Conservation (phyloP, 148 eudicot species). For the Hydrangea macrophylla region DNA sequence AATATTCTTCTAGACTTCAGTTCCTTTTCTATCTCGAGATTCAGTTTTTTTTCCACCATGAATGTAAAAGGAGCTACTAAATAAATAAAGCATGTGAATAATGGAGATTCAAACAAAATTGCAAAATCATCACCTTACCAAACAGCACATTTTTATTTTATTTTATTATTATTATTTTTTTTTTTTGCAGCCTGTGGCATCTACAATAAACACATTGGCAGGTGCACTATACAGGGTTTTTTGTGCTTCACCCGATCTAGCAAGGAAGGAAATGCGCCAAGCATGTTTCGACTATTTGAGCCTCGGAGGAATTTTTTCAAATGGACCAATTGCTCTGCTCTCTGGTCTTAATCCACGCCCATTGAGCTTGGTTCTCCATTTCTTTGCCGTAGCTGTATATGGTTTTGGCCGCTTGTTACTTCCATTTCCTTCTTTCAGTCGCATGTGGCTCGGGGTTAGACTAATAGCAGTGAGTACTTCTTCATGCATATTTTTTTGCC, state of each 20-base stretch:
- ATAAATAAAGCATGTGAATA: neutral
- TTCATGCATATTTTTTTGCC: neutral
- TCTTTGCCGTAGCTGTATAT: neutral
- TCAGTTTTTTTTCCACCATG: too few relatives aligned
- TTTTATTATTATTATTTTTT: too few relatives aligned
- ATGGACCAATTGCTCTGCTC: conserved; percentile 4
- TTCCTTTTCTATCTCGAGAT: too few relatives aligned
- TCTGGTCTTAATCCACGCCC: conserved; percentile 11
- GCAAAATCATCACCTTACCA: too few relatives aligned
- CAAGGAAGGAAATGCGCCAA: conserved; percentile 7
- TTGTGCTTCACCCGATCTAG: conserved; percentile 14
- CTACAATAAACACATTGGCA: conserved; percentile 8
- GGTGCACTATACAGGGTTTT: conserved; percentile 15
- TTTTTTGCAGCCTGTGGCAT: neutral
- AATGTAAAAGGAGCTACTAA: too few relatives aligned
- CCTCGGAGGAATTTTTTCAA: conserved; percentile 12
- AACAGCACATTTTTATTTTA: too few relatives aligned
- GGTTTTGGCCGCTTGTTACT: neutral
- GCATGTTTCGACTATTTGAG: conserved; percentile 15
- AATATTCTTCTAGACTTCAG: too few relatives aligned
- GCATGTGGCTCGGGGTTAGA: neutral
- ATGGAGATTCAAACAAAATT: neutral
- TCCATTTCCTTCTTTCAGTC: conserved; percentile 12
- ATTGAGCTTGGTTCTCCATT: conserved; percentile 11
- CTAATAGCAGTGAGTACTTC: neutral